A percentile compares a stretch with the other conserved stretches of the same genome.
Conservation (phyloP, 2,329 filamentous ascomycete species). For the Cladophialophora yegresii region DNA sequence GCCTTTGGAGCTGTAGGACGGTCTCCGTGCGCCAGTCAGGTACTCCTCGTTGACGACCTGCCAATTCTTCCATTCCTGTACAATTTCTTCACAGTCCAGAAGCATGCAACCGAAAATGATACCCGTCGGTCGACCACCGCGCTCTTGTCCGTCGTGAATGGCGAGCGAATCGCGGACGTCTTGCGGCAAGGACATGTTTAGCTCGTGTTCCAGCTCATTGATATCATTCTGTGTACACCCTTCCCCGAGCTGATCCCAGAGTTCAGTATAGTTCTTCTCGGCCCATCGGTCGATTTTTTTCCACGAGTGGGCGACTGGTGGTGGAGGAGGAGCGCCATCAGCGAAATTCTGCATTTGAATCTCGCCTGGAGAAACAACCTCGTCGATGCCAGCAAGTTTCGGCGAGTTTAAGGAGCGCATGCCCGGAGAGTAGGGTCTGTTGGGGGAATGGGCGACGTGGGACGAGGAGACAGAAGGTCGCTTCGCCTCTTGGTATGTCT, state of each 20-base stretch:
- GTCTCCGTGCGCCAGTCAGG: constrained; percentile 59
- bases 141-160: constrained; percentile 95
- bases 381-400: constrained; percentile 31
- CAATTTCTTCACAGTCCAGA: constrained; percentile 95
- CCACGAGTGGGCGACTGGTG: constrained; percentile 88
- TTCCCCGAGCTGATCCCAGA: constrained; percentile 90
- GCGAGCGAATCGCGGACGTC: constrained; percentile 90
- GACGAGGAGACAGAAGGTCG: constrained; percentile 55
- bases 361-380: constrained; percentile 66
- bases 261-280: constrained; percentile 91
- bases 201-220: constrained; percentile 92
- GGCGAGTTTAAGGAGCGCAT: constrained; percentile 66
- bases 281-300: constrained; percentile 90
- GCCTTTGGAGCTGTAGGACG: constrained; percentile 69
- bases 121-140: constrained; percentile 84
- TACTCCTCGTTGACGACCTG: constrained; percentile 89
- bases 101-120: constrained; percentile 94
- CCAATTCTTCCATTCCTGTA: constrained; percentile 98
- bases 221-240: constrained; percentile 91
- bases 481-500: constrained; percentile 71
- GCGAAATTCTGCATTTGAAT: constrained; percentile 97
- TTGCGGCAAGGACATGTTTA: constrained; percentile 90
- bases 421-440: constrained; percentile 83
- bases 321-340: constrained; percentile 85
- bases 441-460: constrained; percentile 57